These are phyloP conservation scores for Haplosporangium sp. DNA, from an alignment of 371 early-diverging fungal species.

Conservation along the genomic window DNA sequence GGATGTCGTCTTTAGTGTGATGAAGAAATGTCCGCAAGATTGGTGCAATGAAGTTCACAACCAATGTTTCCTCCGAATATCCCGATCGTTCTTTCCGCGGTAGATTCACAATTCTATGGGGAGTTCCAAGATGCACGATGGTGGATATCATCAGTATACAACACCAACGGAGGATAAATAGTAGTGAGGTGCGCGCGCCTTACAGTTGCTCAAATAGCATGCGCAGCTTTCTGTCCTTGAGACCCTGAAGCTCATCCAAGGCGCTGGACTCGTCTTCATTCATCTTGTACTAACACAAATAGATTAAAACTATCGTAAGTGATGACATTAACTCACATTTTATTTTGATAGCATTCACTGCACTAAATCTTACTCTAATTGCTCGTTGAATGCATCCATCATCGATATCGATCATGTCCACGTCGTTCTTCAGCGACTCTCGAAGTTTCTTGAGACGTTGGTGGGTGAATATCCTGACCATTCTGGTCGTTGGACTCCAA, in stretches of 20 bases:
- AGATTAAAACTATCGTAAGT: not conserved
- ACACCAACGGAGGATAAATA: not conserved
- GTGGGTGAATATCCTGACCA: constrained; percentile 14
- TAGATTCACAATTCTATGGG: constrained; percentile 6
- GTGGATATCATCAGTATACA: not conserved
- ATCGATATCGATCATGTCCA: constrained; percentile 22
- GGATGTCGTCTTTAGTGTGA: constrained; percentile 5
- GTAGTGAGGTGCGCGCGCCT: not conserved
- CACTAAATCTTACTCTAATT: constrained; percentile 9
- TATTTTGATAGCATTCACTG: not conserved
- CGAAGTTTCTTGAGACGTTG: constrained; percentile 13
- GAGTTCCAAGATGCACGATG: not conserved
- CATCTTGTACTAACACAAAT: constrained; percentile 11
- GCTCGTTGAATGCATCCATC: constrained; percentile 7
- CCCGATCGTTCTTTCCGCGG: constrained; percentile 6
- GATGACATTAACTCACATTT: not conserved
- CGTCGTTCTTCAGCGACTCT: constrained; percentile 8
- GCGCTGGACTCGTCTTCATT: constrained; percentile 7
- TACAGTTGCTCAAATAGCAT: constrained; percentile 24
- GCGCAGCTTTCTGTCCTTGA: constrained; percentile 14
- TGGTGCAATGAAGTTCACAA: constrained; percentile 3
- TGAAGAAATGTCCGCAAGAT: constrained; percentile 6
- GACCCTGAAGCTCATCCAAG: constrained; percentile 1
- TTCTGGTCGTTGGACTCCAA: constrained; percentile 19
- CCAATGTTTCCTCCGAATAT: constrained; percentile 11